These are phyloP conservation scores for Graphium sp. DNA, from an alignment of 2,329 filamentous ascomycete genomes.

Conservation along the genomic window DNA sequence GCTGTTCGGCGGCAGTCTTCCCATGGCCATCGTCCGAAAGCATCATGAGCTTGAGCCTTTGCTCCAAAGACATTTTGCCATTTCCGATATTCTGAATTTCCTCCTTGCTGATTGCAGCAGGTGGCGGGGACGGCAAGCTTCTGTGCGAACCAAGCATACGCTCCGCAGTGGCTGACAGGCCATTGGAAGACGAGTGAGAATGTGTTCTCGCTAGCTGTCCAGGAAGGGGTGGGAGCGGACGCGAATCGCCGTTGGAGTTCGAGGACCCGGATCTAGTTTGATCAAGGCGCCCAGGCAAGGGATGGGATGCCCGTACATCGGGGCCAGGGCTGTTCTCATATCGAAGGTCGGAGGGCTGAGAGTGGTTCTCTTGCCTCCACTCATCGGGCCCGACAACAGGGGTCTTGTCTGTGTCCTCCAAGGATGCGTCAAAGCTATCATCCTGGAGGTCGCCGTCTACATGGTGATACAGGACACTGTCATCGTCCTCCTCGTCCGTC, in stretches of 20 bases:
- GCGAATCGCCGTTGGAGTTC: conserved; percentile 63
- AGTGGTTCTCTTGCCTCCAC: conserved; percentile 62
- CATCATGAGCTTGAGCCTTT: conserved; percentile 79
- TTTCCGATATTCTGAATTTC: conserved; percentile 65
- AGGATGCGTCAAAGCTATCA: conserved; percentile 88
- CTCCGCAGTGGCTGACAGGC: conserved; percentile 56
- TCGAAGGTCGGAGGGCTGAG: conserved; percentile 34
- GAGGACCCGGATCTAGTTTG: conserved; percentile 54
- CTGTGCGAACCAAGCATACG: conserved; percentile 50
- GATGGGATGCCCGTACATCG: conserved; percentile 22
- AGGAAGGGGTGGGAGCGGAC: conserved; percentile 77
- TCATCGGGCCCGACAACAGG: conserved; percentile 95
- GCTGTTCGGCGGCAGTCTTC: conserved; percentile 45
- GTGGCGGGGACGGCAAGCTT: conserved; percentile 56
- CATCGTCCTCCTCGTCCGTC: conserved; percentile 59
- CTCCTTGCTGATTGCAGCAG: conserved; percentile 52
- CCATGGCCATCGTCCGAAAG: conserved; percentile 47
- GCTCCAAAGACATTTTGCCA: conserved; percentile 67
- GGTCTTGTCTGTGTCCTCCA: conserved; percentile 93
- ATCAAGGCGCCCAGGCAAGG: conserved; percentile 31
- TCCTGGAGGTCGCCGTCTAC: conserved; percentile 32
- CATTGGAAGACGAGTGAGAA: conserved; percentile 26
- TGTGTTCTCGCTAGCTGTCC: conserved; percentile 27
- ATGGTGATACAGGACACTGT: conserved; percentile 35
- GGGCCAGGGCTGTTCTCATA: conserved; percentile 59